Evolutionary conservation across 495 filamentous ascomycete species (phyloP), one percentile per base, ranked within the genome.

Genomic region (Aspergillus taichungensis): DNA sequence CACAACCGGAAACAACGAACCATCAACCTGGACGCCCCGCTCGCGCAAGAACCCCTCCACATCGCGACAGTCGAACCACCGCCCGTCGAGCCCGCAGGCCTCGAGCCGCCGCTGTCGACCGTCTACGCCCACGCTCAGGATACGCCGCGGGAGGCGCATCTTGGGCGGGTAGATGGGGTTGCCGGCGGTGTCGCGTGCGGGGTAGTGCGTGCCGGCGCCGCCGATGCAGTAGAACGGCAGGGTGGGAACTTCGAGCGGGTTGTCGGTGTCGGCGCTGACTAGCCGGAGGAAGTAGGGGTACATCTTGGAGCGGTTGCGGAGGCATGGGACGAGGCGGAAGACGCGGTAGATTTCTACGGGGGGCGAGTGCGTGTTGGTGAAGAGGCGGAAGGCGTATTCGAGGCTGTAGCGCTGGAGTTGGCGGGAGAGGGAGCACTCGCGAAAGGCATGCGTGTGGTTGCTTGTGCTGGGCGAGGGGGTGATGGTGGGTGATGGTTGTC

Each of bases 51-150:
- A 66, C 10, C 53, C 53, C 34, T 91, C 83, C 2, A 87, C 84
- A 54, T 89, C 86, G 36, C 79, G 70, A 9, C 79, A 66, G 50
- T 89, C 83, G 48, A 83, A 82, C 73, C 82, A 89, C 38, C 85
- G 77, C 11, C 84, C 82, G 30, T 76, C 71, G 58, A 78, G 76
- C 0, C 74, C 79, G 36, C 29, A 42, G 10, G 43, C 32, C 5
- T 51, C 43, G 0, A 56, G 34, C 8, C 32, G 7, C 13, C 14
- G 24, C 7, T 50, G 40, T 24, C 2, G 2, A 24, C 18, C 18
- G 18, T 24, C 18, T 4, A 24, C 18, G 18, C 18, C 18, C 18
- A 47, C 13, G 6, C 53, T 50, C 6, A 56, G 39, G 13, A 57
- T 37, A 38, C 52, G 38, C 53, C 41, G 35, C 61, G 51, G 54